phyloP scores from a whole-genome alignment of 2,329 filamentous ascomycete genomes.

The Pyrenochaeta sp. region DNA sequence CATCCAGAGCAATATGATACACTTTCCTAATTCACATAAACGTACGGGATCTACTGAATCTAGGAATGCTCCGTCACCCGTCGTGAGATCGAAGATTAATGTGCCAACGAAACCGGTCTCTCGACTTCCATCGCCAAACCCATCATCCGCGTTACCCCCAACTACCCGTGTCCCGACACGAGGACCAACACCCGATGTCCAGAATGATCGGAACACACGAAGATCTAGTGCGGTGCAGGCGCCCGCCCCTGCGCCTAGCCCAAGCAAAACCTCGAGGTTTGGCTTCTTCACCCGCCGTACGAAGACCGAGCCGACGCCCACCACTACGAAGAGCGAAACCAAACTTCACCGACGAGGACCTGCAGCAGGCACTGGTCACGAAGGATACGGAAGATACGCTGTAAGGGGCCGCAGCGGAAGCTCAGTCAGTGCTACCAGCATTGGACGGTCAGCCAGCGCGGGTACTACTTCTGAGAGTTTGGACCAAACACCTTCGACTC shows the following conservation, averaged over 20 bases:
- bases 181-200: slow-evolving; percentile 51
- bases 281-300: slow-evolving; percentile 78
- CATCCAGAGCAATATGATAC: slow-evolving; percentile 63
- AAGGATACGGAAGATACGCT: slow-evolving; percentile 77
- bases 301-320: slow-evolving; percentile 66
- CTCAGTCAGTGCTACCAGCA: slow-evolving; percentile 58
- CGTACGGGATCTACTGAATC: slow-evolving; percentile 59
- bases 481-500: slow-evolving; percentile 44
- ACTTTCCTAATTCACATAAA: slow-evolving; percentile 58
- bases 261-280: slow-evolving; percentile 71
- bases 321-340: slow-evolving; percentile 65
- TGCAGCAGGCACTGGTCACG: slow-evolving; percentile 90
- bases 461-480: slow-evolving; percentile 48
- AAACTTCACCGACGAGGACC: slow-evolving; percentile 72
- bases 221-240: slow-evolving; percentile 51
- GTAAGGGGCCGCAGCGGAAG: slow-evolving; percentile 71
- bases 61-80: slow-evolving; percentile 28
- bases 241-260: slow-evolving; percentile 56
- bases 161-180: slow-evolving; percentile 33
- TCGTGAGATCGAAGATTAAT: slow-evolving; percentile 30
- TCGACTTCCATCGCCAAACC: slow-evolving; percentile 49
- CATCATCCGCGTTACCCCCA: slow-evolving; percentile 36
- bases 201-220: slow-evolving; percentile 41
- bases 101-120: slow-evolving; percentile 42
- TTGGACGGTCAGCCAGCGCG: slow-evolving; percentile 56